Percentiles rank a stretch among this genome's conserved stretches.
Conservation (phyloP, 208 protist genomes). For the Trypanosoma avium region DNA sequence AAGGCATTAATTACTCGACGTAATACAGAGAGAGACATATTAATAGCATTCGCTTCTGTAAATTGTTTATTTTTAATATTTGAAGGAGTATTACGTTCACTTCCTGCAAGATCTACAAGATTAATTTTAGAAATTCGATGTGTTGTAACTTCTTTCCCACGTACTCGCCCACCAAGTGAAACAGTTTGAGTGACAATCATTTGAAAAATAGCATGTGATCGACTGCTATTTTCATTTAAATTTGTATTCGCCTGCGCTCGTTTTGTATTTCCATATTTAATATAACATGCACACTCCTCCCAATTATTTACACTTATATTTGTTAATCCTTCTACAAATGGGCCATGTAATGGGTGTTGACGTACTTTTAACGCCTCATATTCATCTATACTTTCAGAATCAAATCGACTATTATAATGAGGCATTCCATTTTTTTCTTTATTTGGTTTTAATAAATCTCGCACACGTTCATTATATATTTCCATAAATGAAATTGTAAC, state of each 20-base stretch:
- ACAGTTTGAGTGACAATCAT: constrained; percentile 75
- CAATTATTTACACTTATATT: constrained; percentile 62
- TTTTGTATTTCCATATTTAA: constrained; percentile 69
- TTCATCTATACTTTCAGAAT: constrained; percentile 48
- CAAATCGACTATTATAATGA: constrained; percentile 61
- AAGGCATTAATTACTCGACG: constrained; percentile 74
- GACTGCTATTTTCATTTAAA: constrained; percentile 90
- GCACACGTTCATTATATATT: constrained; percentile 87
- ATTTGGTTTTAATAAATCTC: constrained; percentile 67
- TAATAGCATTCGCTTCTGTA: constrained; percentile 74
- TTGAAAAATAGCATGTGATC: constrained; percentile 96
- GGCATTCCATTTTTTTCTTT: constrained; percentile 53
- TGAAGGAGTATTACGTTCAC: constrained; percentile 39
- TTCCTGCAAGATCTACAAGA: constrained; percentile 81
- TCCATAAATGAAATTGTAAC: constrained; percentile 85
- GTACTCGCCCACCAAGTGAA: constrained; percentile 53
- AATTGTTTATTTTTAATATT: constrained; percentile 48
- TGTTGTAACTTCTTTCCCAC: constrained; percentile 59
- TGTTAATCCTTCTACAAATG: constrained; percentile 82
- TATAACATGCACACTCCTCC: constrained; percentile 58
- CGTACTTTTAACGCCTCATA: constrained; percentile 69
- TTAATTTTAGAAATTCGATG: constrained; percentile 65
- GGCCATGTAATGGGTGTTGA: constrained; percentile 56
- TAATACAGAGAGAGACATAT: constrained; percentile 70
- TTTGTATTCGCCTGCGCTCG: constrained; percentile 73